A percentile compares a stretch with the other conserved stretches of the same genome.
Evolutionary conservation across 2,329 filamentous ascomycete genomes (phyloP).

Genomic region (Exophiala spinifera): DNA sequence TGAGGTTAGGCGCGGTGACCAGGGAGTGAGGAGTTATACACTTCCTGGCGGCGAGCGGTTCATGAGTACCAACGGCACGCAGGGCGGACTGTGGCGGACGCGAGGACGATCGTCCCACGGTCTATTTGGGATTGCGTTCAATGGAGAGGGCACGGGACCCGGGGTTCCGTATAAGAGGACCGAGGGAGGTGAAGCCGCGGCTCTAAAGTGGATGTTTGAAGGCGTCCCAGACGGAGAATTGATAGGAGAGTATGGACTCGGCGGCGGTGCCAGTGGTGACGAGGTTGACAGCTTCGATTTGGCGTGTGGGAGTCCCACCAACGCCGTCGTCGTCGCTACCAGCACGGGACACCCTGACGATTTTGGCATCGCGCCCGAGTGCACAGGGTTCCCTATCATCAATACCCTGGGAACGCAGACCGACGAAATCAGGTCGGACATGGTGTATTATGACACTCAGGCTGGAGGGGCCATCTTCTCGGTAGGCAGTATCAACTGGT

Average conservation of each 20-base stretch:
- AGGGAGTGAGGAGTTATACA: slow-evolving; percentile 33
- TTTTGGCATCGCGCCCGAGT: slow-evolving; percentile 25
- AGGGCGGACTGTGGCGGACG: slow-evolving; percentile 36
- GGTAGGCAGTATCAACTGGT: slow-evolving; percentile 34
- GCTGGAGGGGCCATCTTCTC: slow-evolving; percentile 30
- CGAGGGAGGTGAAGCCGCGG: background rate
- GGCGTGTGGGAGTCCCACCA: slow-evolving; percentile 32
- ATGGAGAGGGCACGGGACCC: slow-evolving; percentile 33
- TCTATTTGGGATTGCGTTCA: slow-evolving; percentile 34
- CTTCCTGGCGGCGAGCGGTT: slow-evolving; percentile 34
- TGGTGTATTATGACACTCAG: slow-evolving; percentile 29
- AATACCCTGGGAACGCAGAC: slow-evolving; percentile 27
- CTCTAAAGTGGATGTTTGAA: slow-evolving; percentile 23
- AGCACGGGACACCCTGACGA: slow-evolving; percentile 20
- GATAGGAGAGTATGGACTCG: slow-evolving; percentile 32
- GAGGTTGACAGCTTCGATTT: slow-evolving; percentile 39
- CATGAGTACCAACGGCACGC: slow-evolving; percentile 33
- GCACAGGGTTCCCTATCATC: slow-evolving; percentile 28
- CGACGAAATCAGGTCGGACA: slow-evolving; percentile 27
- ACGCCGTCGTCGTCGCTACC: slow-evolving; percentile 32
- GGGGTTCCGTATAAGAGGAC: slow-evolving; percentile 31
- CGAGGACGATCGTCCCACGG: slow-evolving; percentile 33
- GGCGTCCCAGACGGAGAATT: slow-evolving; percentile 27
- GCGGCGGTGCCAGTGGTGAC: slow-evolving; percentile 36
- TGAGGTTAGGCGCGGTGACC: slow-evolving; percentile 37